Base-by-base conservation (phyloP, 1,139 yeast species). In the Hansenula lynferdii region DNA sequence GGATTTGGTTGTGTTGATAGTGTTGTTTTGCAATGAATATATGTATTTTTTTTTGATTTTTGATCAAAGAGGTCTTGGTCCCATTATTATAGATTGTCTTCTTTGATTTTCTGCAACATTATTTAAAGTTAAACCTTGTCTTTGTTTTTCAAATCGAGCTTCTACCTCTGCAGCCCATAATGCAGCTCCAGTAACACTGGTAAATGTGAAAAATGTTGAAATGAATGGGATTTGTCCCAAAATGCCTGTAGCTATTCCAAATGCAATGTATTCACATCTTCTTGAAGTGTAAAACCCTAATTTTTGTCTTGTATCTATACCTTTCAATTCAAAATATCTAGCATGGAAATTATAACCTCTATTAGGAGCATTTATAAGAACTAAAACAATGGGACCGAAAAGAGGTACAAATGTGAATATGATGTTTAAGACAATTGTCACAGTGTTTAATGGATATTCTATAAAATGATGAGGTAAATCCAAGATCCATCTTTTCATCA, bases 1-100 rank as follows among this genome's bases (percentile, higher is more conserved):
- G 98, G 98, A 0, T 92, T 85, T 63, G 98, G 97, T 10, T 89
- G 97, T 61, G 87, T 92, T 38, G 98, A 92, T 61, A 85, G 90
- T 53, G 67, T 77, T 26, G 63, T 65, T 28, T 51, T 70, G 12
- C 6, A 22, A 4, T 30, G 14, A 15, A 8, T 14, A 6, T 23
- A 23, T n/a, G n/a, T n/a, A n/a, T n/a, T n/a, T n/a, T n/a, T n/a
- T n/a, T n/a, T n/a, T n/a, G n/a, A n/a, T n/a, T n/a, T n/a, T n/a
- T n/a, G n/a, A n/a, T n/a, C n/a, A n/a, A n/a, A n/a, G n/a, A n/a
- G n/a, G n/a, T n/a, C n/a, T n/a, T 7, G 28, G 28, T 15, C 18
- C 28, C 28, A 26, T 23, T 8, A 23, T 22, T 6, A 31, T 15
- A 14, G 20, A 7, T 8, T 6, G 4, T 9, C 26, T 21, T 31